Conservation (phyloP, 768 basidiomycete species). For the Pleurotus tuoliensis region DNA sequence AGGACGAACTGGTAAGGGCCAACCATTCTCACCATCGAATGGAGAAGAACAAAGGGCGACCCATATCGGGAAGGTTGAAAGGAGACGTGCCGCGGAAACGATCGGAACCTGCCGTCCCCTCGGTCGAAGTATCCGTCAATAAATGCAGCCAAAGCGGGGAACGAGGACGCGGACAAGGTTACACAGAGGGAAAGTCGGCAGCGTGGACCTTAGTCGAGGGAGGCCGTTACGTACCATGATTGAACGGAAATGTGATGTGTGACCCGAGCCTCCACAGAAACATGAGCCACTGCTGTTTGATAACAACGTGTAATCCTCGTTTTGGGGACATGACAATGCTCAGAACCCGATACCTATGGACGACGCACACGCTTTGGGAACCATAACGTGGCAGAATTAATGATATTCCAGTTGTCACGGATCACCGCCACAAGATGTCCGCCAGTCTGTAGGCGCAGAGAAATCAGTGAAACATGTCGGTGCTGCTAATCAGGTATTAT, state of each 20-base stretch:
- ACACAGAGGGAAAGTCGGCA: slow-evolving; percentile 20
- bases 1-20: slow-evolving; percentile 29
- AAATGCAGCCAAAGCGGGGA: slow-evolving; percentile 24
- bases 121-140: slow-evolving; percentile 18
- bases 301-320: slow-evolving; percentile 9
- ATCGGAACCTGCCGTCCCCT: slow-evolving; percentile 42
- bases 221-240: slow-evolving; percentile 24
- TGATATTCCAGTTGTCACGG: not conserved
- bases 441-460: not conserved
- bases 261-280: not conserved
- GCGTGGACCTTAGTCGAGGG: slow-evolving; percentile 15
- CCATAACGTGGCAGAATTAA: not conserved
- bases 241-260: not conserved
- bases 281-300: not conserved
- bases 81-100: slow-evolving; percentile 29
- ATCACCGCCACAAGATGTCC: slow-evolving; percentile 1
- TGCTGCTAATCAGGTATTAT: not conserved
- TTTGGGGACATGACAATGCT: slow-evolving; percentile 1
- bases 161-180: slow-evolving; percentile 26
- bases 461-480: not conserved
- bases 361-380: not conserved
- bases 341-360: slow-evolving; percentile 4
- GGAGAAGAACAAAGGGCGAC: slow-evolving; percentile 41
- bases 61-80: slow-evolving; percentile 52
- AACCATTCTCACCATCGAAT: slow-evolving; percentile 35